Conservation (phyloP, 2,329 filamentous ascomycete species). For the Tolypocladium ophioglossoides region DNA sequence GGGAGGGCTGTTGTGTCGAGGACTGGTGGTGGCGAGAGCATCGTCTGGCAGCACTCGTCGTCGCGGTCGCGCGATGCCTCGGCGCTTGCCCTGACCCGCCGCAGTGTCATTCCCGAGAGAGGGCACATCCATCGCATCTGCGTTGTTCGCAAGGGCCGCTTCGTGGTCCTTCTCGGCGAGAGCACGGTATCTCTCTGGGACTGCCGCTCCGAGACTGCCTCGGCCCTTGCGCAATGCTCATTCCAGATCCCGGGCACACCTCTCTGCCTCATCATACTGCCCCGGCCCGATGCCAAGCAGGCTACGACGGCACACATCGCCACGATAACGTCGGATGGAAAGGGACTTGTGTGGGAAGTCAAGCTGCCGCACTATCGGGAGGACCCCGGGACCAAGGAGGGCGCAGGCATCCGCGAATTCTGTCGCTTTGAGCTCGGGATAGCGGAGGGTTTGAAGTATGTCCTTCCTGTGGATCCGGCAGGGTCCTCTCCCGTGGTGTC, state of each 20-base stretch:
- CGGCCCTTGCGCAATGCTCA: slow-evolving; percentile 35
- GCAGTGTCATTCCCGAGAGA: slow-evolving; percentile 55
- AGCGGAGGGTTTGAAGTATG: slow-evolving; percentile 48
- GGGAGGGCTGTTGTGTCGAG: slow-evolving; percentile 73
- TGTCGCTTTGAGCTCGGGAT: slow-evolving; percentile 59
- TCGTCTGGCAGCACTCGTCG: slow-evolving; percentile 64
- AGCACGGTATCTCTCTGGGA: slow-evolving; percentile 70
- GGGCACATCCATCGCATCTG: slow-evolving; percentile 73
- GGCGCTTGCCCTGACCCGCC: slow-evolving; percentile 42
- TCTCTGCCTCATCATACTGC: slow-evolving; percentile 69
- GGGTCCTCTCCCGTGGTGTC: slow-evolving; percentile 61
- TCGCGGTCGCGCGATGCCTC: slow-evolving; percentile 22
- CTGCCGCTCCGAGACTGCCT: slow-evolving; percentile 49
- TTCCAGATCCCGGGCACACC: slow-evolving; percentile 60
- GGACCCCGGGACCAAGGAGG: slow-evolving; percentile 11
- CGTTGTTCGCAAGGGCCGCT: slow-evolving; percentile 64
- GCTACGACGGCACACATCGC: slow-evolving; percentile 59
- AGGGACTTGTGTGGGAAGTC: slow-evolving; percentile 74
- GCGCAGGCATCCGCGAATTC: slow-evolving; percentile 46
- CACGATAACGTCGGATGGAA: slow-evolving; percentile 69
- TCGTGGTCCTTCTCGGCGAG: slow-evolving; percentile 71
- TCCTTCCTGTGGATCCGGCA: slow-evolving; percentile 79
- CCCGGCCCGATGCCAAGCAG: slow-evolving; percentile 45
- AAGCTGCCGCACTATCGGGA: slow-evolving; percentile 41
- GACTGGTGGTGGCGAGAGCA: slow-evolving; percentile 66